Evolutionary conservation across 2,329 filamentous ascomycete species (phyloP), one percentile per base, ranked within the genome.

Genomic region (Microdochium nivale): DNA sequence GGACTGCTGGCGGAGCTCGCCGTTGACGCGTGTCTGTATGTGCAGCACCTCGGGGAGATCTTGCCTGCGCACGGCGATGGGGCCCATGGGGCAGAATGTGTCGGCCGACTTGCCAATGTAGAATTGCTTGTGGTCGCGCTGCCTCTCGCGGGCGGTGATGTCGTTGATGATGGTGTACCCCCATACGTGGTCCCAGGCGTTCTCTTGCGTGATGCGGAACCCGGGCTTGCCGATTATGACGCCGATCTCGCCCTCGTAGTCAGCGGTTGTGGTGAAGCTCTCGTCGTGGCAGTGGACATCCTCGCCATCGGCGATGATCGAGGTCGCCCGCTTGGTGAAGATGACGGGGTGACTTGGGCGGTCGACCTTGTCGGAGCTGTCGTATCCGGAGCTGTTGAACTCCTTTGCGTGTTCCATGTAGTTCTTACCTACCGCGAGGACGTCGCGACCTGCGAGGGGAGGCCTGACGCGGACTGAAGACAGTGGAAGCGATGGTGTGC

Each of bases 401-500:
- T 81, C 78, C 50, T 72, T 75, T 1, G 78, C 78, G 58, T 82
- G 78, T 40, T 78, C 77, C 30, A 67, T 65, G 56, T 81, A 82
- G 56, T 81, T 81, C 59, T 81, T 80, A 25, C 78, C 76, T 2
- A 81, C 75, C 47, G 75, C 71, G 2, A 81, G 68, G n/a, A 81
- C 64, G 59, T 81, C 77, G 25, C 77, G 68, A 7, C 69, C 70
- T 21, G 62, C 65, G 43, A 80, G 68, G 0, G 75, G 73, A 2
- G 77, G 65, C 0, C 78, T 66, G 1, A 79, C 58, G 52, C 67
- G 70, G 23, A 75, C 67, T 3, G 59, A 55, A 3, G 65, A 65
- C 1, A 66, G 57, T 4, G 67, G 54, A 19, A 74, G 47, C 1
- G 63, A 49, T 10, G 67, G 60, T 2, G 64, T 66, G 5, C 61